These are phyloP conservation scores for Colletotrichum filicis DNA, from an alignment of 2,329 filamentous ascomycete species.

Conservation along the genomic window DNA sequence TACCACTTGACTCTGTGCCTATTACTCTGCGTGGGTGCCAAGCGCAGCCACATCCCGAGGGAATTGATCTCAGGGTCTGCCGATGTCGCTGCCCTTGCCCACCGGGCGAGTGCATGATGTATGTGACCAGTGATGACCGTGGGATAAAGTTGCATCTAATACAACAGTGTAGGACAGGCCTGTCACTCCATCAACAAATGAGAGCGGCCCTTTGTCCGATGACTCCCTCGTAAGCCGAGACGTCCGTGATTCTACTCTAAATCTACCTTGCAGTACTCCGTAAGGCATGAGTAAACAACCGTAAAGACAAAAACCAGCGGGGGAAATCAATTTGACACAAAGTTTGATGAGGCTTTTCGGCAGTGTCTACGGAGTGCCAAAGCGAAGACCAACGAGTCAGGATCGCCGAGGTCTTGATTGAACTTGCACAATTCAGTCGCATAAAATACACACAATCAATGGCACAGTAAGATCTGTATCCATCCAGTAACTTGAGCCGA, in stretches of 20 bases:
- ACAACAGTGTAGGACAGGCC: background rate
- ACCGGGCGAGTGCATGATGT: background rate
- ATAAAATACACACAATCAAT: background rate
- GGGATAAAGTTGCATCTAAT: background rate
- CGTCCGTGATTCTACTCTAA: background rate
- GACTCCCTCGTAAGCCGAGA: conserved; percentile 24
- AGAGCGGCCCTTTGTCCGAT: conserved; percentile 18
- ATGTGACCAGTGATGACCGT: background rate
- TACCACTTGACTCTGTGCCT: no score
- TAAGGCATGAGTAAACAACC: background rate
- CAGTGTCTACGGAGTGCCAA: background rate
- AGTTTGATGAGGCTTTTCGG: background rate
- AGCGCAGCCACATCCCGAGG: conserved; percentile 15
- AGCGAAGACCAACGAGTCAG: background rate
- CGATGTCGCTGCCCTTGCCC: conserved; percentile 25
- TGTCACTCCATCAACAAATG: conserved; percentile 10
- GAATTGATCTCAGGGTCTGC: conserved; percentile 14
- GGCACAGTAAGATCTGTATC: background rate
- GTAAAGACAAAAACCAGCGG: background rate
- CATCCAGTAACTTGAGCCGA: background rate
- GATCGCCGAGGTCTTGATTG: background rate
- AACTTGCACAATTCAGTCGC: background rate
- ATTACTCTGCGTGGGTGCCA: background rate
- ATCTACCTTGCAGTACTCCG: no score
- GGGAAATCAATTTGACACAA: background rate